A percentile compares a stretch with the other conserved stretches of the same genome.
Conservation (phyloP, 768 basidiomycete genomes). For the Pulveroboletus sp. region DNA sequence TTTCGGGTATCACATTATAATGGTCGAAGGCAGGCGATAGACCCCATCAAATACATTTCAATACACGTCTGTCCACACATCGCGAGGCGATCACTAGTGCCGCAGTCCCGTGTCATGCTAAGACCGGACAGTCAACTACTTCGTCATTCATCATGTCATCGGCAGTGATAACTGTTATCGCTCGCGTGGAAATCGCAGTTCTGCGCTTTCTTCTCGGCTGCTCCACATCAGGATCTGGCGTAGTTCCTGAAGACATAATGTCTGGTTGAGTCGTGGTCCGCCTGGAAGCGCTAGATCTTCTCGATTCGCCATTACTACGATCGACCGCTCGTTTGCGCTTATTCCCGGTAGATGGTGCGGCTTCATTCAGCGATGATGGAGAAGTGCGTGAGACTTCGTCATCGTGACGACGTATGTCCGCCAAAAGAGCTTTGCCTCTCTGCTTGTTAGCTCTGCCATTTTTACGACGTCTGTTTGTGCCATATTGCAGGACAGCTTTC, state of each 20-base stretch:
- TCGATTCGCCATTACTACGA: conserved; percentile 31
- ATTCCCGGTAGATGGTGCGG: conserved; percentile 28
- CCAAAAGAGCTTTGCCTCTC: conserved; percentile 75
- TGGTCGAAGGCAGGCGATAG: conserved; percentile 80
- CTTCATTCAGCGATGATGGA: conserved; percentile 20
- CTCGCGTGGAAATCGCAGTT: conserved; percentile 28
- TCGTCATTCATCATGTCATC: conserved; percentile 33
- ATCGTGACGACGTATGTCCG: conserved; percentile 78
- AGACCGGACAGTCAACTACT: conserved; percentile 25
- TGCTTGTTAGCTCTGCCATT: conserved; percentile 59
- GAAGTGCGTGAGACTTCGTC: conserved; percentile 35
- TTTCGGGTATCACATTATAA: conserved; percentile 86
- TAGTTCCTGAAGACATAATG: conserved; percentile 40
- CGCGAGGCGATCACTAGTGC: background rate
- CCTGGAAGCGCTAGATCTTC: conserved; percentile 33
- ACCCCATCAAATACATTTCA: conserved; percentile 16
- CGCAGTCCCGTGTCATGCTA: conserved; percentile 9
- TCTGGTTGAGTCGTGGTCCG: conserved; percentile 44
- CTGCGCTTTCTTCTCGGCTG: conserved; percentile 40
- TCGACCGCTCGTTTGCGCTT: conserved; percentile 38
- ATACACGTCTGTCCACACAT: conserved; percentile 15
- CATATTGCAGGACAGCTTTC: conserved; percentile 62
- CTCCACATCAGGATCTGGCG: conserved; percentile 70
- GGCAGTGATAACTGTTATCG: conserved; percentile 26
- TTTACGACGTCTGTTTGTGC: conserved; percentile 61